These are phyloP conservation scores for Claviceps sp. DNA, from an alignment of 2,329 filamentous ascomycete species.

Conservation along the genomic window DNA sequence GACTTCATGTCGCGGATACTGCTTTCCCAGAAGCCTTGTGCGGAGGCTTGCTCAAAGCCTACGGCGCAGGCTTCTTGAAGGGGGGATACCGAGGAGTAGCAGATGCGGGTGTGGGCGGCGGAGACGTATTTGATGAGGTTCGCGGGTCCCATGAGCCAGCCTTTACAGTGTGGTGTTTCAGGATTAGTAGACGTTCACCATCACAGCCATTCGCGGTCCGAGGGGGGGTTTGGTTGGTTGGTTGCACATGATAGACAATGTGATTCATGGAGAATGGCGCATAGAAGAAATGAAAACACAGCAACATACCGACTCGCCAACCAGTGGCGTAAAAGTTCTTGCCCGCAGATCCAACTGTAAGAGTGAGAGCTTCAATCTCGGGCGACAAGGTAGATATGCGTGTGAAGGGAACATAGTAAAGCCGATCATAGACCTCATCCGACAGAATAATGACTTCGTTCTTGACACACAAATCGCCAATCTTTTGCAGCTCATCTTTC, in stretches of 20 bases:
- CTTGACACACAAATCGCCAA: conserved; percentile 82
- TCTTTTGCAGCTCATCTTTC: conserved; percentile 64
- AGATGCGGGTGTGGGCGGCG: conserved; percentile 89
- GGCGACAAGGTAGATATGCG: conserved; percentile 82
- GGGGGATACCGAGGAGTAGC: conserved; percentile 86
- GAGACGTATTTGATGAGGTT: conserved; percentile 84
- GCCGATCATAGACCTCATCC: conserved; percentile 85
- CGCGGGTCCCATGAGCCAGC: conserved; percentile 83
- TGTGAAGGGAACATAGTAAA: conserved; percentile 93
- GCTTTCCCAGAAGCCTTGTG: conserved; percentile 74
- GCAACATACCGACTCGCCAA: conserved; percentile 61
- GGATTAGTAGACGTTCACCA: too few species aligned
- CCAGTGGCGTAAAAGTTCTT: conserved; percentile 98
- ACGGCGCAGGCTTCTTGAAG: conserved; percentile 90
- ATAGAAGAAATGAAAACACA: neutral
- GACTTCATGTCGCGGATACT: conserved; percentile 76
- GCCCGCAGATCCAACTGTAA: conserved; percentile 90
- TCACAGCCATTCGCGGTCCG: too few species aligned
- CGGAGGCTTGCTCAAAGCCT: conserved; percentile 82
- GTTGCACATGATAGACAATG: neutral
- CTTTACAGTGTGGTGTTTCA: conserved; percentile 16
- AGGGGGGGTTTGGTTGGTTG: too few species aligned
- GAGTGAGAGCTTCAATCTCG: conserved; percentile 72
- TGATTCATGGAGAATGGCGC: neutral
- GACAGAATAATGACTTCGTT: conserved; percentile 88